Evolutionary conservation across 495 filamentous ascomycete genomes (phyloP).

Genomic region (Immersiella caudata): DNA sequence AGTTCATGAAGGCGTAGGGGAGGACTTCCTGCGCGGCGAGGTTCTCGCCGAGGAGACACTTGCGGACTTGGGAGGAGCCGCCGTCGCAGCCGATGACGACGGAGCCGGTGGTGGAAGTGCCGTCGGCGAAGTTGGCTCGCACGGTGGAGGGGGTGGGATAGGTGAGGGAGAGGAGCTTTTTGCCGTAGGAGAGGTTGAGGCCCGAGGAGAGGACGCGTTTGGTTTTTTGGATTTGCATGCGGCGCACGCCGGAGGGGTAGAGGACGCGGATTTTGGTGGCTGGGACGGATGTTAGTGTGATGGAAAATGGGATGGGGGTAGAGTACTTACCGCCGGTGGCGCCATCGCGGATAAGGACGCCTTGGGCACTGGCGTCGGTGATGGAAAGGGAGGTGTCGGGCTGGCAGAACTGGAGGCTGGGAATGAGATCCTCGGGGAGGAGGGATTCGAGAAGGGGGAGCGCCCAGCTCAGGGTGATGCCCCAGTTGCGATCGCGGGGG

Average conservation of each 20-base stretch:
- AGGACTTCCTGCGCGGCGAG: conserved; percentile 20
- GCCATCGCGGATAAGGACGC: conserved; percentile 18
- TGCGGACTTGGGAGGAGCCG: conserved; percentile 16
- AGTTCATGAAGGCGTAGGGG: conserved; percentile 23
- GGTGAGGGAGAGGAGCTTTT: conserved; percentile 10
- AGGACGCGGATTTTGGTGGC: conserved; percentile 15
- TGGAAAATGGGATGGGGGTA: too few relatives aligned
- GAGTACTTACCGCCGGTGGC: not conserved
- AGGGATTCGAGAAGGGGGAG: conserved; percentile 11
- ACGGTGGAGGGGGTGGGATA: not conserved
- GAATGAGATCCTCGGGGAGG: conserved; percentile 4
- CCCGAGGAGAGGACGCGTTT: conserved; percentile 16
- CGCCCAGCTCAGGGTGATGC: conserved; percentile 19
- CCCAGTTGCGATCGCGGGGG: conserved; percentile 20
- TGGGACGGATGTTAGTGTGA: too few relatives aligned
- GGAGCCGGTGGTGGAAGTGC: conserved; percentile 1
- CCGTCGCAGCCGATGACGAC: conserved; percentile 18
- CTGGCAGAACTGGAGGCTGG: conserved; percentile 12
- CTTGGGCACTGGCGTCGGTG: conserved; percentile 9
- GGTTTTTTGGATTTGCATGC: conserved; percentile 24
- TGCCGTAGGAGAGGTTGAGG: conserved; percentile 18
- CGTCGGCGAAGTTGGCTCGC: conserved; percentile 17
- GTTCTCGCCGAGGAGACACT: conserved; percentile 15
- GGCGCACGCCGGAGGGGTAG: conserved; percentile 17
- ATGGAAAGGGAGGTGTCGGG: conserved; percentile 19